phyloP scores from a whole-genome alignment of 306 rosid species.

The Sesbania bispinosa region DNA sequence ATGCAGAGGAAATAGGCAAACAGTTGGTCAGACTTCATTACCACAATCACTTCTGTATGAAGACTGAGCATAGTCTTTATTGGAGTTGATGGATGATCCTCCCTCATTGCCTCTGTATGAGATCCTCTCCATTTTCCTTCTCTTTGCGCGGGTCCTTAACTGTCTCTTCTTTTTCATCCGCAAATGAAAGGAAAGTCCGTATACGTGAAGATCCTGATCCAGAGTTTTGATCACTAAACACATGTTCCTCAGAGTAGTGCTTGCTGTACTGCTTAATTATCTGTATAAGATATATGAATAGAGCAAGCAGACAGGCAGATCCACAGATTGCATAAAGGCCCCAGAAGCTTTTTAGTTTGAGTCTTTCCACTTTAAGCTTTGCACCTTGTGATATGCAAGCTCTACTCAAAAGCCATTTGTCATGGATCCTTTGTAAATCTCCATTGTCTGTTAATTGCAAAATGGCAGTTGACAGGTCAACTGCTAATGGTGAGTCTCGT shows the following conservation, averaged over 20 bases:
- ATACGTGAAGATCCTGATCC: conserved; percentile 42
- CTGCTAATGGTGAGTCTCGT: conserved; percentile 82
- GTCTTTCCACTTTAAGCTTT: conserved; percentile 67
- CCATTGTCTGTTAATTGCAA: conserved; percentile 74
- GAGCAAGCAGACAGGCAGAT: conserved; percentile 59
- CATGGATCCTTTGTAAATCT: conserved; percentile 89
- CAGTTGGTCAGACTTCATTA: conserved; percentile 1
- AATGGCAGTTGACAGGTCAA: conserved; percentile 85
- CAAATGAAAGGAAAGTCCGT: conserved; percentile 67
- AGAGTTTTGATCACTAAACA: conserved; percentile 18
- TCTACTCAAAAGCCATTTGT: conserved; percentile 80
- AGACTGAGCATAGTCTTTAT: conserved; percentile 20
- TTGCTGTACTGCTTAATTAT: conserved; percentile 55
- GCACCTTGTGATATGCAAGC: conserved; percentile 72
- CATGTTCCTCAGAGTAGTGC: conserved; percentile 34
- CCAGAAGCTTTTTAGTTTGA: conserved; percentile 75
- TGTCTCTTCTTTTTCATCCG: conserved; percentile 63
- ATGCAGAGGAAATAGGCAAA: background rate
- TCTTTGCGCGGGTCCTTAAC: conserved; percentile 48
- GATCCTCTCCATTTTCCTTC: conserved; percentile 53
- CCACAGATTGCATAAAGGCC: conserved; percentile 81
- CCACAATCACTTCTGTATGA: conserved; percentile 20
- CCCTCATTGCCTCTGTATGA: conserved; percentile 43
- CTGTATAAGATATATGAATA: conserved; percentile 44
- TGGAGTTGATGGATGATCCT: conserved; percentile 33